phyloP scores from a whole-genome alignment of 2,329 filamentous ascomycete species.

The Juglanconis sp. region DNA sequence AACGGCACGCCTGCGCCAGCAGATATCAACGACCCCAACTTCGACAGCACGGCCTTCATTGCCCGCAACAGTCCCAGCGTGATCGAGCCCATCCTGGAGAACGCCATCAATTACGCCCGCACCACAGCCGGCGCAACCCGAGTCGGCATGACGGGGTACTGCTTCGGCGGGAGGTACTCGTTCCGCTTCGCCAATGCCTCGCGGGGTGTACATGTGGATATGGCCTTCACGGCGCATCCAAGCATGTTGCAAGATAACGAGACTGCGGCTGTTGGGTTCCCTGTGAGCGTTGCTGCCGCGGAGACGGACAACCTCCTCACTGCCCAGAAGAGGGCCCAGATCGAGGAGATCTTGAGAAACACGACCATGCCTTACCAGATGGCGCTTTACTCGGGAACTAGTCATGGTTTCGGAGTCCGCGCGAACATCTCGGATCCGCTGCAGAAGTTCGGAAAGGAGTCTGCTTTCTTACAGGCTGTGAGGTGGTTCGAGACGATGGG shows the following conservation, averaged over 20 bases:
- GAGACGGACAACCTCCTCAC: constrained; percentile 61
- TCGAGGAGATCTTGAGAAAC: constrained; percentile 56
- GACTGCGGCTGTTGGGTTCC: constrained; percentile 52
- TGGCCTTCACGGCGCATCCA: constrained; percentile 62
- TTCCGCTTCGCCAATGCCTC: constrained; percentile 46
- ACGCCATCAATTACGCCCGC: constrained; percentile 43
- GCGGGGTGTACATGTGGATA: constrained; percentile 50
- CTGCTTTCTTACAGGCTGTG: constrained; percentile 73
- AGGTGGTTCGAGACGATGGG: constrained; percentile 63
- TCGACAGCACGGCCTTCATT: constrained; percentile 40
- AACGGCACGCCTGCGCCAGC: constrained; percentile 50
- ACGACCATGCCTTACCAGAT: constrained; percentile 62
- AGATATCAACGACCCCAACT: constrained; percentile 34
- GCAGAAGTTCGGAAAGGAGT: constrained; percentile 71
- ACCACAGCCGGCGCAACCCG: constrained; percentile 46
- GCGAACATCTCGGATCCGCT: constrained; percentile 50
- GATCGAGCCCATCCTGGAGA: constrained; percentile 46
- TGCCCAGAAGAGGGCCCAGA: constrained; percentile 49
- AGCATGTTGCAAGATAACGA: constrained; percentile 59
- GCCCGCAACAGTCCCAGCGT: constrained; percentile 35
- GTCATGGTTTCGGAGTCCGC: constrained; percentile 73
- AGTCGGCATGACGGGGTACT: constrained; percentile 60
- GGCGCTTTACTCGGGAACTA: constrained; percentile 63
- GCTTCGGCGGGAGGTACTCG: constrained; percentile 60
- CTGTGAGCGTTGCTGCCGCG: constrained; percentile 62